Percentiles rank a stretch among this genome's conserved stretches.
These are phyloP conservation scores for Pestalotiopsis fici DNA, from an alignment of 2,329 filamentous ascomycete genomes.

Conservation along the genomic window DNA sequence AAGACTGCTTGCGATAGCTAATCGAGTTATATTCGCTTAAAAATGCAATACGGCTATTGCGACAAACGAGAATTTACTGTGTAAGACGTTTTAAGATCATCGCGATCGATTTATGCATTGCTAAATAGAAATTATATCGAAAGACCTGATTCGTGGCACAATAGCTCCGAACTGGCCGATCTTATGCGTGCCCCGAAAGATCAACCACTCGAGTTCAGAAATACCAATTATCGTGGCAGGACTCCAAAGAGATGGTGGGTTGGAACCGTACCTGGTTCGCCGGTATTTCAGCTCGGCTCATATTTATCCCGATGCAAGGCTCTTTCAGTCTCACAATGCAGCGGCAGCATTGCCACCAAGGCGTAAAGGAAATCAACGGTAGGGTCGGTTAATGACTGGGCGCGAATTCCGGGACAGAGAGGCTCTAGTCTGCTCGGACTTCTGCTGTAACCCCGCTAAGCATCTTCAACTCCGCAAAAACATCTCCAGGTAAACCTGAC, in stretches of 20 bases:
- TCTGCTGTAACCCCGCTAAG: not conserved
- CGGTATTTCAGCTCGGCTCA: not conserved
- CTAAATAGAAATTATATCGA: too few species aligned
- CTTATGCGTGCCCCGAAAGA: too few species aligned
- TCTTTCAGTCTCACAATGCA: not conserved
- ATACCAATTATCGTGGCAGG: not conserved
- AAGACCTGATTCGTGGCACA: too few species aligned
- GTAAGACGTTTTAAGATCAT: too few species aligned
- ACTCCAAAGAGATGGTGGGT: not conserved
- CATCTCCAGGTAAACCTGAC: too few species aligned
- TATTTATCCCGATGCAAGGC: not conserved
- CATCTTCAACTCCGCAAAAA: not conserved
- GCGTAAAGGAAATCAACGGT: not conserved
- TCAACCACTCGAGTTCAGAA: too few species aligned
- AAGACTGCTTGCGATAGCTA: not conserved
- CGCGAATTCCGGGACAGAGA: not conserved
- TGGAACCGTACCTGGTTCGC: not conserved
- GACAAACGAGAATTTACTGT: too few species aligned
- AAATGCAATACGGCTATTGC: too few species aligned
- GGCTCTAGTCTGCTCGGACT: not conserved
- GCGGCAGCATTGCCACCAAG: not conserved
- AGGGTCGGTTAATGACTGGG: not conserved
- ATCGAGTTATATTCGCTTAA: not conserved
- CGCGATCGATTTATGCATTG: too few species aligned
- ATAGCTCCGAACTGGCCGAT: too few species aligned